Base-by-base conservation (phyloP, 2,329 filamentous ascomycete species). In the Didymellaceae sp. region DNA sequence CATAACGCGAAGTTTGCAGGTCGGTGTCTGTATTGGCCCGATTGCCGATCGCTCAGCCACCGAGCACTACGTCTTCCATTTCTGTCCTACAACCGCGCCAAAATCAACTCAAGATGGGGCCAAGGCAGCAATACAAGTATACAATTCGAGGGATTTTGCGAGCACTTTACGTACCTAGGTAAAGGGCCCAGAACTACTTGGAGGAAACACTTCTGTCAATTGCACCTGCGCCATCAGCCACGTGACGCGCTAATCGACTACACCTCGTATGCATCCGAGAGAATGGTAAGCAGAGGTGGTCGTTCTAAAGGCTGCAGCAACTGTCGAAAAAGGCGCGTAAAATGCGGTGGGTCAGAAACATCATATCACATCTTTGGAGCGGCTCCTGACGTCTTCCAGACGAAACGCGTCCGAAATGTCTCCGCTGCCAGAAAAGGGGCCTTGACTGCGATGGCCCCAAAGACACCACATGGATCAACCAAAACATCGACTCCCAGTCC, bases 231-330 rank as follows among this genome's bases (percentile, higher is more conserved):
- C n/a, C n/a, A n/a, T n/a, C n/a, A n/a, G n/a, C 11, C 22, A 34
- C 35, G 16, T 18, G 18, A 11, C 31, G 9, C 39, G 26, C 25
- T 30, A 18, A n/a, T n/a, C n/a, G n/a, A n/a, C n/a, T n/a, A 20
- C n/a, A 22, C 28, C 9, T 34, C n/a, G 33, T 18, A 49, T 49
- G 39, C 34, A 31, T 34, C 38, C 10, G 10, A 28, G 32, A 52
- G 43, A 30, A 68, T 68, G 65, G 65, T 68, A 21, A 65, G 58
- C 32, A 57, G 63, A 45, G 64, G 64, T 31, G 65, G 65, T 8
- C 64, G 65, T 33, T 68, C 65, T 4, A 66, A 59, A 45, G 64
- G 64, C 16, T 68, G 65, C 32, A 37, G 55, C 4, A 55, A 62
- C n/a, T 68, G 64, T 48, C 61, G 64, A 14, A 57, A 57, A 28